phyloP scores from a whole-genome alignment of 305 asterid genomes.

The Rubia tinctorum region DNA sequence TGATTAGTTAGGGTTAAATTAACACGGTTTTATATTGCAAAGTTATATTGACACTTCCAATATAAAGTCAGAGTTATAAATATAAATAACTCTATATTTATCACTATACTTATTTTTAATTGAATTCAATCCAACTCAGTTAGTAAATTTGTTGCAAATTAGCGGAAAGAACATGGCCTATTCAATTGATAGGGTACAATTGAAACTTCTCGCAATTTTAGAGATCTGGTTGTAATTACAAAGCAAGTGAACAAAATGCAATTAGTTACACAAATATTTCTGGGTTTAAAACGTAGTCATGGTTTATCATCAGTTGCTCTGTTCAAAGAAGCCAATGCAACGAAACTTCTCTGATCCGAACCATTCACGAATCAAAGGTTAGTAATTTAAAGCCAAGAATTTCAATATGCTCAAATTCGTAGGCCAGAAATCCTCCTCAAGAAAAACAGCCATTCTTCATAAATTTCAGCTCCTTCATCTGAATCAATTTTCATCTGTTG shows the following conservation, averaged over 20 bases:
- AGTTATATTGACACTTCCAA: no score
- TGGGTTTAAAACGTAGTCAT: constrained; percentile 3
- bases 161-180: no score
- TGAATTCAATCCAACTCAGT: no score
- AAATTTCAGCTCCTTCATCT: background rate
- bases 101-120: no score
- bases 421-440: background rate
- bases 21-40: no score
- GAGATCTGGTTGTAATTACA: background rate
- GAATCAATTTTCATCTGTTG: constrained; percentile 3
- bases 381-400: background rate
- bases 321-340: background rate
- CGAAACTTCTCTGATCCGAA: background rate
- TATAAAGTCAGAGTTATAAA: no score
- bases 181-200: background rate
- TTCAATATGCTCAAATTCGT: constrained; percentile 2
- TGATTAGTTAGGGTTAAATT: no score
- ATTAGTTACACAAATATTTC: background rate
- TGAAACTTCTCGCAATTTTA: background rate
- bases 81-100: no score
- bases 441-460: background rate
- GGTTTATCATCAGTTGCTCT: constrained; percentile 3
- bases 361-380: background rate
- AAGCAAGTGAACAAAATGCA: background rate
- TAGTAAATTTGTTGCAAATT: no score